phyloP scores from a whole-genome alignment of 2,329 filamentous ascomycete genomes.

The Pseudogymnoascus sp. region DNA sequence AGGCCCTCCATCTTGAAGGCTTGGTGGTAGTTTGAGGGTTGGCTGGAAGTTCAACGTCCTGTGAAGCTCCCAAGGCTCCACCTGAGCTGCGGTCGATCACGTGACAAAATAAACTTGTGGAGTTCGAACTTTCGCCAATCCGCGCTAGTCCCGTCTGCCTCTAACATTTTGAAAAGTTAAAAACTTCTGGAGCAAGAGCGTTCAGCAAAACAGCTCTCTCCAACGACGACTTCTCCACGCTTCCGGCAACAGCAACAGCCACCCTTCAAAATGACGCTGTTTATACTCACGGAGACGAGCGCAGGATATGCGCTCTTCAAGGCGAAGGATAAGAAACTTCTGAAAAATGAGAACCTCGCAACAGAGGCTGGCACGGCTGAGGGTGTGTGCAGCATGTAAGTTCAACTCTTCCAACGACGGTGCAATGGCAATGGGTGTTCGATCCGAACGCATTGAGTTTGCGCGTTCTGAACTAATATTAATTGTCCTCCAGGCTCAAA shows the following conservation, averaged over 20 bases:
- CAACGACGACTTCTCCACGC: slow-evolving; percentile 11
- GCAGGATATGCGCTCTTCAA: slow-evolving; percentile 98
- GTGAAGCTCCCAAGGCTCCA: slow-evolving; percentile 10
- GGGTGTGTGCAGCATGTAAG: slow-evolving; percentile 78
- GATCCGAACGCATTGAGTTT: not conserved
- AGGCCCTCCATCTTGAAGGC: slow-evolving; percentile 70
- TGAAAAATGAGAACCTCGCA: slow-evolving; percentile 76
- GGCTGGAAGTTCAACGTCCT: slow-evolving; percentile 7
- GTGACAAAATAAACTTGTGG: not conserved
- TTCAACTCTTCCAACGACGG: slow-evolving; percentile 20
- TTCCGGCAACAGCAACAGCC: slow-evolving; percentile 10
- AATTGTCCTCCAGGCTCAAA: slow-evolving; percentile 56
- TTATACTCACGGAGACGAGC: slow-evolving; percentile 89
- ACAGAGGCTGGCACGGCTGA: slow-evolving; percentile 71
- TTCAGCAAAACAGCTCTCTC: slow-evolving; percentile 9
- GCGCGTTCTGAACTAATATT: not conserved
- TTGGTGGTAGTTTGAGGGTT: slow-evolving; percentile 2
- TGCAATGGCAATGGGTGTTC: slow-evolving; percentile 6
- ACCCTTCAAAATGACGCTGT: slow-evolving; percentile 64
- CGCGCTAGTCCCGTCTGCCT: slow-evolving; percentile 3
- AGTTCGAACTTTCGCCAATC: slow-evolving; percentile 10
- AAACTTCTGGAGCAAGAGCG: slow-evolving; percentile 11
- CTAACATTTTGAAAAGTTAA: slow-evolving; percentile 13
- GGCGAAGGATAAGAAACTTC: slow-evolving; percentile 95
- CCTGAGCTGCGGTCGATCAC: not conserved